Conservation (phyloP, 2,329 filamentous ascomycete genomes). For the Lasiodiplodia gonubiensis region DNA sequence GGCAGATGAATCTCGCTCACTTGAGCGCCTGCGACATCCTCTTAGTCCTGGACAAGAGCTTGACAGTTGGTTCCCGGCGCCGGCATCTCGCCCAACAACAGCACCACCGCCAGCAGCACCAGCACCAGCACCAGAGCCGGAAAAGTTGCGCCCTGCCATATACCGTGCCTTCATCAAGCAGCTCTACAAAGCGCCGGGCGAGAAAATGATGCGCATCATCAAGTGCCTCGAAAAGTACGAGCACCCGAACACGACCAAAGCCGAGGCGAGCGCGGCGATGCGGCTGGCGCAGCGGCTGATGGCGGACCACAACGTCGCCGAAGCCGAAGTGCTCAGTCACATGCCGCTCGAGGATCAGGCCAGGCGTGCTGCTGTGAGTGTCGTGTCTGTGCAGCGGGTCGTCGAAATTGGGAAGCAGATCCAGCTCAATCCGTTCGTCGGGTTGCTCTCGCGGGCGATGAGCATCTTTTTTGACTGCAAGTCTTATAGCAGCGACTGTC, state of each 20-base stretch:
- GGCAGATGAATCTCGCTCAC: neutral
- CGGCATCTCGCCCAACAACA: too few relatives aligned
- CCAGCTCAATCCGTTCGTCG: neutral
- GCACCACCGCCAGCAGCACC: too few relatives aligned
- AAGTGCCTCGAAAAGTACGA: constrained; percentile 28
- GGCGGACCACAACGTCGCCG: constrained; percentile 29
- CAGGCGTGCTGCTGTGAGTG: neutral
- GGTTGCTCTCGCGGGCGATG: neutral
- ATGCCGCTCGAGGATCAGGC: constrained; percentile 6
- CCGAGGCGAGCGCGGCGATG: constrained; percentile 13
- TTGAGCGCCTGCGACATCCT: neutral
- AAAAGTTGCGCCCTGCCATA: neutral
- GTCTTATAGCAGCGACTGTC: neutral
- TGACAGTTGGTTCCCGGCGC: too few relatives aligned
- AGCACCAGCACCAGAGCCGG: neutral
- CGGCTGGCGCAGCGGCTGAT: constrained; percentile 29
- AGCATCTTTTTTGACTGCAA: neutral
- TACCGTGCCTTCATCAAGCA: neutral
- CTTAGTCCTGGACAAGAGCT: too few relatives aligned
- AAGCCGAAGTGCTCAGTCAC: constrained; percentile 31
- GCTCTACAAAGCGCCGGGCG: neutral
- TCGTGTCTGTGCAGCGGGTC: neutral
- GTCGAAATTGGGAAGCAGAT: neutral
- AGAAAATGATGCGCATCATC: constrained; percentile 20
- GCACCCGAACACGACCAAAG: constrained; percentile 20